These are phyloP conservation scores for Spergularia azorica DNA, from an alignment of 179 eudicot genomes.

Conservation along the genomic window DNA sequence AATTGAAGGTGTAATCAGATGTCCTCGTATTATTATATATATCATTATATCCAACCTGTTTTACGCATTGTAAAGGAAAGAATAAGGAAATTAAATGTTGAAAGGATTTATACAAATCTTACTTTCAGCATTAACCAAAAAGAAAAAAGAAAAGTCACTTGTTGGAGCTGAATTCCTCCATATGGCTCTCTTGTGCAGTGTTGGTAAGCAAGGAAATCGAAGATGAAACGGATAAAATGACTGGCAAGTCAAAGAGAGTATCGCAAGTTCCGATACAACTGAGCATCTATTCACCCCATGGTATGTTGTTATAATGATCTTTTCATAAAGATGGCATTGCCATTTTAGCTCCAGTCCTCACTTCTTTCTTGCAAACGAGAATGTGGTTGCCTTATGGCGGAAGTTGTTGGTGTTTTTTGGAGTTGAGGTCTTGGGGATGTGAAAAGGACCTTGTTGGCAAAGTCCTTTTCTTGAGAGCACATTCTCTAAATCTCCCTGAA, in stretches of 20 bases:
- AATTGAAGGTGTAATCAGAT: too few relatives aligned
- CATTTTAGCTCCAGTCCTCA: background rate
- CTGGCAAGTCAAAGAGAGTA: conserved; percentile 58
- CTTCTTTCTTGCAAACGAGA: background rate
- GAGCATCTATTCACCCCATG: conserved; percentile 63
- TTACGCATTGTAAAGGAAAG: too few relatives aligned
- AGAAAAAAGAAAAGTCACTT: too few relatives aligned
- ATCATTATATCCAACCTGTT: too few relatives aligned
- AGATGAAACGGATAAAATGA: conserved; percentile 67
- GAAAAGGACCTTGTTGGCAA: too few relatives aligned
- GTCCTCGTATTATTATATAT: too few relatives aligned
- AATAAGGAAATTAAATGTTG: too few relatives aligned
- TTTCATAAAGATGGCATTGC: background rate
- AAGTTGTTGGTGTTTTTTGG: background rate
- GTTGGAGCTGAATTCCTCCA: too few relatives aligned
- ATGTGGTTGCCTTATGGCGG: background rate
- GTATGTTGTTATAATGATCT: conserved; percentile 27
- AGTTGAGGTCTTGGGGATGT: background rate
- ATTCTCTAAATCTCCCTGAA: background rate
- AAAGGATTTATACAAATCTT: too few relatives aligned
- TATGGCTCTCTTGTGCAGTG: conserved; percentile 39
- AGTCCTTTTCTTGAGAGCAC: background rate
- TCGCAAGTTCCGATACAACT: conserved; percentile 64
- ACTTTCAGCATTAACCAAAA: too few relatives aligned
- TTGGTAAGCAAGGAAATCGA: conserved; percentile 59